Conservation (phyloP, 768 basidiomycete species). For the Sarcodon aspratus region DNA sequence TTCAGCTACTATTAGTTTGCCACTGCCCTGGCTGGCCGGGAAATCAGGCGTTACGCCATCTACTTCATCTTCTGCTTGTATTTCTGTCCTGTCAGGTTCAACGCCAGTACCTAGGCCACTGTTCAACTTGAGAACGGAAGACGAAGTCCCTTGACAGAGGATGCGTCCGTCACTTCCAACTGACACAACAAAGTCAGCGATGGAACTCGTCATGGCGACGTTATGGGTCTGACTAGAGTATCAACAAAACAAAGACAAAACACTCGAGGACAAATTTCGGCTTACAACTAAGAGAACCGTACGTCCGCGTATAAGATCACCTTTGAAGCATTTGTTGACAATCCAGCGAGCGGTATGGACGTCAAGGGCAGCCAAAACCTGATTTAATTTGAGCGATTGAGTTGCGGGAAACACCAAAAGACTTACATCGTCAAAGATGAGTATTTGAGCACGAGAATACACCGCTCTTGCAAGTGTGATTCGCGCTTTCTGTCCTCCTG, state of each 20-base stretch:
- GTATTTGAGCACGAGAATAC: constrained; percentile 22
- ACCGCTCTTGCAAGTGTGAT: constrained; percentile 29
- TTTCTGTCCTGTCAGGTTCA: constrained; percentile 11
- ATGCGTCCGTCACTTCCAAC: constrained; percentile 42
- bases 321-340: constrained; percentile 33
- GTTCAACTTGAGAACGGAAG: constrained; percentile 32
- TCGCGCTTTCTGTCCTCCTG: constrained; percentile 38
- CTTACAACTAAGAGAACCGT: constrained; percentile 38
- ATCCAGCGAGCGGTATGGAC: constrained; percentile 41
- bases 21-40: constrained; percentile 8
- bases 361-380: constrained; percentile 35
- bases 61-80: constrained; percentile 11
- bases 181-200: constrained; percentile 44
- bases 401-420: constrained; percentile 21
- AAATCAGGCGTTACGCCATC: constrained; percentile 8
- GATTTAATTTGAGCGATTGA: constrained; percentile 15
- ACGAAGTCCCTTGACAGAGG: constrained; percentile 33
- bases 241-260: not conserved
- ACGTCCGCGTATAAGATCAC: constrained; percentile 32
- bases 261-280: not conserved
- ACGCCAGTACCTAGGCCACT: constrained; percentile 18
- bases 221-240: constrained; percentile 28
- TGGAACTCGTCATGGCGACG: constrained; percentile 36
- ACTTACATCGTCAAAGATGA: constrained; percentile 28
- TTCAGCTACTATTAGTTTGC: constrained; percentile 24